These are phyloP conservation scores for Stereum hirsutum DNA, from an alignment of 1,284 basidiomycete genomes.

Conservation along the genomic window DNA sequence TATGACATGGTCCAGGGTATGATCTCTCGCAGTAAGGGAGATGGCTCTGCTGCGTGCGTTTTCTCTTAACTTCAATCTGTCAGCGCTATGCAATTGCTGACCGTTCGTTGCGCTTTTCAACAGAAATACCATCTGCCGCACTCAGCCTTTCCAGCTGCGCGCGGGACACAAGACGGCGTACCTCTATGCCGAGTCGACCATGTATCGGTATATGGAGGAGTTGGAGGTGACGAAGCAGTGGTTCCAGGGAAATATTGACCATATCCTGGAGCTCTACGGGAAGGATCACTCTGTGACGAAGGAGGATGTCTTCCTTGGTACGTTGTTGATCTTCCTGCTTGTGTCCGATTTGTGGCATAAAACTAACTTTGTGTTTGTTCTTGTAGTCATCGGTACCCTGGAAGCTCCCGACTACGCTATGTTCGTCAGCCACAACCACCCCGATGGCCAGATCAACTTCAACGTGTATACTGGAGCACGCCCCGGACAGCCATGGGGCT, in stretches of 20 bases:
- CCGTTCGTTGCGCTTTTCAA: not conserved
- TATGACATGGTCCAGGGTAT: conserved; percentile 48
- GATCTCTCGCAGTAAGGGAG: conserved; percentile 31
- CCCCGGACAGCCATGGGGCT: conserved; percentile 54
- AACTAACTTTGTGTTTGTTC: conserved; percentile 2
- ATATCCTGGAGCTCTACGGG: conserved; percentile 49
- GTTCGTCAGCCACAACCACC: conserved; percentile 62
- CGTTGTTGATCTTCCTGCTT: conserved; percentile 20
- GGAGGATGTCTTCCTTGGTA: conserved; percentile 66
- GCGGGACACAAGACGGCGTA: conserved; percentile 58
- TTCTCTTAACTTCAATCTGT: conserved; percentile 6
- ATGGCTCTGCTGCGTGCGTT: conserved; percentile 16
- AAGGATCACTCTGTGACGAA: conserved; percentile 44
- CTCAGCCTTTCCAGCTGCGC: conserved; percentile 50
- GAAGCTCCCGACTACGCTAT: conserved; percentile 58
- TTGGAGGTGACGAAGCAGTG: conserved; percentile 56
- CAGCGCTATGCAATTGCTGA: too few relatives aligned
- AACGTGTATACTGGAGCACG: conserved; percentile 49
- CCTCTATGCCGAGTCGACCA: conserved; percentile 56
- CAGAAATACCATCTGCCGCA: conserved; percentile 40
- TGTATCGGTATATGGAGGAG: conserved; percentile 57
- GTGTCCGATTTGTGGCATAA: not conserved
- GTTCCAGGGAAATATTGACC: conserved; percentile 62
- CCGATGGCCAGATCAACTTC: conserved; percentile 61
- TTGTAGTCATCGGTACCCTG: conserved; percentile 59